Evolutionary conservation across 2,329 filamentous ascomycete species (phyloP).

Genomic region (Fusarium luffae): DNA sequence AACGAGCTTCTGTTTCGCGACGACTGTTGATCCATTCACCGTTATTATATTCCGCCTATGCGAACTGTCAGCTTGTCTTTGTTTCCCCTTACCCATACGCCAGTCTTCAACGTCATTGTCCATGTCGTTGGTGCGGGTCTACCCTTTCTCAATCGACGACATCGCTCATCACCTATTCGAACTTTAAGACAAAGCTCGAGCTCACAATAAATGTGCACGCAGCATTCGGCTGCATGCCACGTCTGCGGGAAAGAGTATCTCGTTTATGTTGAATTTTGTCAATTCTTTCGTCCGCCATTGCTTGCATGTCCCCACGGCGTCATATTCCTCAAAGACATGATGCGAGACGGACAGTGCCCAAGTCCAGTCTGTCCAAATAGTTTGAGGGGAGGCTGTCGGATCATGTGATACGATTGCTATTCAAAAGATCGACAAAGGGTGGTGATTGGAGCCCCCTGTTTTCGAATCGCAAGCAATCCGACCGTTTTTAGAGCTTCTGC

Average conservation of each 20-base stretch:
- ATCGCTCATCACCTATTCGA: conserved; percentile 25
- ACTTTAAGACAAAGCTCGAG: conserved; percentile 35
- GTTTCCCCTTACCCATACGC: conserved; percentile 7
- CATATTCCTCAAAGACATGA: conserved; percentile 54
- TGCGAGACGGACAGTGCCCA: conserved; percentile 66
- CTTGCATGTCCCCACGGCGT: conserved; percentile 60
- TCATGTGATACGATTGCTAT: conserved; percentile 58
- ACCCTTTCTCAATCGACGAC: conserved; percentile 25
- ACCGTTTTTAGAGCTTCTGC: conserved; percentile 62
- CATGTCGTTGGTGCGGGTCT: conserved; percentile 41
- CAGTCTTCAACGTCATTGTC: conserved; percentile 27
- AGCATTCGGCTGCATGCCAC: conserved; percentile 67
- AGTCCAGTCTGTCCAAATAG: conserved; percentile 70
- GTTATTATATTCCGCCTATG: conserved; percentile 8
- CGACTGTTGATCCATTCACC: conserved; percentile 3
- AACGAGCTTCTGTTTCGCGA: conserved; percentile 14
- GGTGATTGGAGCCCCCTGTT: conserved; percentile 11
- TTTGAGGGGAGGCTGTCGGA: conserved; percentile 63
- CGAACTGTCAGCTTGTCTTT: conserved; percentile 9
- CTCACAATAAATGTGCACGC: conserved; percentile 68
- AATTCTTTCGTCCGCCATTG: conserved; percentile 61
- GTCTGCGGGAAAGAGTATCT: conserved; percentile 70
- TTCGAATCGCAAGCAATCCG: conserved; percentile 4
- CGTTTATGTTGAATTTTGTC: conserved; percentile 68
- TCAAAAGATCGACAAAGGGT: conserved; percentile 16